Conservation (phyloP, 306 rosid species). For the Cyclanthera cordifolia region DNA sequence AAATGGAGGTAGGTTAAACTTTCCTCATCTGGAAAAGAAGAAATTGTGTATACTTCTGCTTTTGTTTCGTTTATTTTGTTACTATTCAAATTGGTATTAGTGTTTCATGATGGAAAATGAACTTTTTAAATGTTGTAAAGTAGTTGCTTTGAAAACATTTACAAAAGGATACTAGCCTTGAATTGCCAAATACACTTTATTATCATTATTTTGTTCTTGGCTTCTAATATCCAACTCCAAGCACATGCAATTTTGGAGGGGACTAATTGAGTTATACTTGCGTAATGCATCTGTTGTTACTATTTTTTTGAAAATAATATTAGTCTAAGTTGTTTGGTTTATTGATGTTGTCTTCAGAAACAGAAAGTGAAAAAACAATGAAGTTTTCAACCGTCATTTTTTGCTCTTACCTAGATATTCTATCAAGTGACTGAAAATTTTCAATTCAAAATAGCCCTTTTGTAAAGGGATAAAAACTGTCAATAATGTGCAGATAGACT, state of each 20-base stretch:
- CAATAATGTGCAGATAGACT: constrained; percentile 27
- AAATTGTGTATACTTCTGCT: background rate
- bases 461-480: background rate
- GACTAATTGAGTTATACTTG: too few relatives aligned
- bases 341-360: too few relatives aligned
- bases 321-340: too few relatives aligned
- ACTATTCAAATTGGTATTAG: background rate
- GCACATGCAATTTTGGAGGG: too few relatives aligned
- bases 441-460: background rate
- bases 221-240: too few relatives aligned
- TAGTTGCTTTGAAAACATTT: background rate
- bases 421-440: background rate
- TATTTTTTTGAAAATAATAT: too few relatives aligned
- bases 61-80: background rate
- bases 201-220: too few relatives aligned
- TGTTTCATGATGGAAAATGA: background rate
- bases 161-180: background rate
- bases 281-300: too few relatives aligned
- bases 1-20: constrained; percentile 28
- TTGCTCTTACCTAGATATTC: background rate
- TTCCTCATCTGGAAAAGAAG: too few relatives aligned
- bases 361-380: background rate
- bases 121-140: background rate
- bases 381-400: background rate
- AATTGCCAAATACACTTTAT: too few relatives aligned